Evolutionary conservation across 2,329 filamentous ascomycete species (phyloP), one percentile per base, ranked within the genome.

Genomic region (Sporothrix curviconia): DNA sequence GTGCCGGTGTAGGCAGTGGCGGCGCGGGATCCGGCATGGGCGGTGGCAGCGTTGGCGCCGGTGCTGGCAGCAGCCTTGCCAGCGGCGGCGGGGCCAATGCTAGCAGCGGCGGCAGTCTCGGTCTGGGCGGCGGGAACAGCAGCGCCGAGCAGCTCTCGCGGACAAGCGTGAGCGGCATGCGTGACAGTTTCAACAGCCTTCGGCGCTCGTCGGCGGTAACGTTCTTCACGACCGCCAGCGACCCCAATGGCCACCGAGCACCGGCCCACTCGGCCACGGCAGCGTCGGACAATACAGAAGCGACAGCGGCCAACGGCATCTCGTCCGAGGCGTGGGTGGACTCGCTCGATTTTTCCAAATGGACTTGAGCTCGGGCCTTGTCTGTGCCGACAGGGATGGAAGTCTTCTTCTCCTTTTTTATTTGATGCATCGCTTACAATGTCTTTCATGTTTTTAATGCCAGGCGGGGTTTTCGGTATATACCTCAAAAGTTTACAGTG

Each of bases 191-290:
- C 58, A 82, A 71, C 64, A 83, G 78, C 63, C 72, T 86, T 39
- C 76, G 83, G 52, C 75, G 83, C 59, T 78, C 82, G n/a, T 85
- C 82, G 34, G 82, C 86, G 2, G 83, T 82, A 5, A 86, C 83
- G 2, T 86, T 86, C 65, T 81, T 85, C 62, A 80, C 80, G 2
- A 79, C 55, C 22, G 46, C 77, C 5, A 82, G 76, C 66, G 81
- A 85, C 61, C 75, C 78, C 62, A 74, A 12, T 9, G 83, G 80
- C 54, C 81, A 85, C 58, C 75, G 82, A 42, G 82, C 80, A 6
- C 83, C 79, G n/a, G 74, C 79, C 61, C 68, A 83, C n/a, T 78
- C 76, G 11, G 78, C 78, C 15, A 40, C 56, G 3, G 43, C 55
- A 25, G 36, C 30, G 3, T 32, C 53, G 7, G 44, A 79, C 56